Evolutionary conservation across 1,284 basidiomycete genomes (phyloP).

Genomic region (Leccinum pachyderme): DNA sequence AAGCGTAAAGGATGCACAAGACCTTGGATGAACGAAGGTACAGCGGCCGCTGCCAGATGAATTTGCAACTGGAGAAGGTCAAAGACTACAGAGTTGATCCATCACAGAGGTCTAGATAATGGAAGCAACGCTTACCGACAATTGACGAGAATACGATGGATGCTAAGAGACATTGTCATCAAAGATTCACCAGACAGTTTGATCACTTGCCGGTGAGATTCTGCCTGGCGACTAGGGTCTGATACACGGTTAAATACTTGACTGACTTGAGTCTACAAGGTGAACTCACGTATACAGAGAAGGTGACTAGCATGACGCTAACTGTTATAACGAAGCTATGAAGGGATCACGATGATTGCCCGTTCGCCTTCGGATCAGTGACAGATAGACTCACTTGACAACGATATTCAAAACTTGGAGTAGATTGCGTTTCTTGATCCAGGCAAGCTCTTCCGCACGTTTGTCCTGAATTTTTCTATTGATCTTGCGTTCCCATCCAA

Average conservation of each 20-base stretch:
- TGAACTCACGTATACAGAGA: conserved; percentile 17
- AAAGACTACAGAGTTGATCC: conserved; percentile 20
- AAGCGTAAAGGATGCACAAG: neutral
- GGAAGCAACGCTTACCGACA: conserved; percentile 18
- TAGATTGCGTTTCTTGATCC: conserved; percentile 9
- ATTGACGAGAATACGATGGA: conserved; percentile 33
- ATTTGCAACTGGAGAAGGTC: conserved; percentile 27
- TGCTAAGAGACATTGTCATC: conserved; percentile 16
- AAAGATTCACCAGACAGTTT: neutral
- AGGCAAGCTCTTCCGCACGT: conserved; percentile 20
- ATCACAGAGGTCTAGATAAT: neutral
- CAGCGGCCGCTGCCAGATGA: conserved; percentile 17
- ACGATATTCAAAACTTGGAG: conserved; percentile 17
- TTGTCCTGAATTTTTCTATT: conserved; percentile 46
- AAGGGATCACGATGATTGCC: conserved; percentile 3
- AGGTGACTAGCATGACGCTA: conserved; percentile 35
- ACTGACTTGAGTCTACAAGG: neutral
- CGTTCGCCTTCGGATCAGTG: neutral
- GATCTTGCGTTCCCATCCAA: conserved; percentile 64
- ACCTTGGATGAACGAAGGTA: conserved; percentile 30
- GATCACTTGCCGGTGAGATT: conserved; percentile 18
- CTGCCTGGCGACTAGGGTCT: conserved; percentile 20
- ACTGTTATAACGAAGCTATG: conserved; percentile 31
- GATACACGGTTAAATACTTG: neutral
- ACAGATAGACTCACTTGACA: conserved; percentile 1